Conservation (phyloP, 2,329 filamentous ascomycete species). For the Trichoderma sp. region DNA sequence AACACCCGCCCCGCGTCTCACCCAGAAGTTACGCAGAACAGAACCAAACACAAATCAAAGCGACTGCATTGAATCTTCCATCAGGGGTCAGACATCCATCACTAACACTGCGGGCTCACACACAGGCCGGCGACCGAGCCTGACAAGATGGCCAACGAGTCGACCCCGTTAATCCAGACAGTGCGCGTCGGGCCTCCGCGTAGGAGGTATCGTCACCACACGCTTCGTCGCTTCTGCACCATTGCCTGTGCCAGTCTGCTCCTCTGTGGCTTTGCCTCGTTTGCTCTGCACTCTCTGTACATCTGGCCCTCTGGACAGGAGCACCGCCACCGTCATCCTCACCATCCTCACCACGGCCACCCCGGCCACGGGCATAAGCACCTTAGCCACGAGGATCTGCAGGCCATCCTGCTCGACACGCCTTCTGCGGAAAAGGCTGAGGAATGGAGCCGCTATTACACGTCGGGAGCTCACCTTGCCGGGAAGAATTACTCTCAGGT, state of each 20-base stretch:
- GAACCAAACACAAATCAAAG: neutral
- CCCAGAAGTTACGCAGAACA: neutral
- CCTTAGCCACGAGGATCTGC: conserved; percentile 53
- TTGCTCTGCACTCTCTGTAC: conserved; percentile 53
- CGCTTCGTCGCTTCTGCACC: conserved; percentile 67
- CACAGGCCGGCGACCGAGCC: conserved; percentile 28
- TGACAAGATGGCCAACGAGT: conserved; percentile 52
- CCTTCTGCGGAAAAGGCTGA: conserved; percentile 59
- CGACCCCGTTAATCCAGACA: conserved; percentile 67
- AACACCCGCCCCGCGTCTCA: conserved; percentile 22
- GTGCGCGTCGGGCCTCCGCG: conserved; percentile 58
- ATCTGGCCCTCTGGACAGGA: conserved; percentile 41
- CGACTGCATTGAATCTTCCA: neutral
- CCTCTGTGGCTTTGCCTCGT: conserved; percentile 52
- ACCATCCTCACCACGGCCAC: conserved; percentile 34
- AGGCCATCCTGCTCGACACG: conserved; percentile 59
- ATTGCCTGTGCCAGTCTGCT: conserved; percentile 60
- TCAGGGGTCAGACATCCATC: neutral
- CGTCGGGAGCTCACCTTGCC: conserved; percentile 72
- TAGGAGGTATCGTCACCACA: conserved; percentile 61
- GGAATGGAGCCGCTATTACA: conserved; percentile 80
- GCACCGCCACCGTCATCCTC: conserved; percentile 28
- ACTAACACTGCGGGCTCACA: conserved; percentile 14
- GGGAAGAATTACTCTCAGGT: conserved; percentile 76
- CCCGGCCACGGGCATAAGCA: conserved; percentile 35